Base-by-base conservation (phyloP, 2,329 filamentous ascomycete genomes). In the Alternaria hordeiaustralica region DNA sequence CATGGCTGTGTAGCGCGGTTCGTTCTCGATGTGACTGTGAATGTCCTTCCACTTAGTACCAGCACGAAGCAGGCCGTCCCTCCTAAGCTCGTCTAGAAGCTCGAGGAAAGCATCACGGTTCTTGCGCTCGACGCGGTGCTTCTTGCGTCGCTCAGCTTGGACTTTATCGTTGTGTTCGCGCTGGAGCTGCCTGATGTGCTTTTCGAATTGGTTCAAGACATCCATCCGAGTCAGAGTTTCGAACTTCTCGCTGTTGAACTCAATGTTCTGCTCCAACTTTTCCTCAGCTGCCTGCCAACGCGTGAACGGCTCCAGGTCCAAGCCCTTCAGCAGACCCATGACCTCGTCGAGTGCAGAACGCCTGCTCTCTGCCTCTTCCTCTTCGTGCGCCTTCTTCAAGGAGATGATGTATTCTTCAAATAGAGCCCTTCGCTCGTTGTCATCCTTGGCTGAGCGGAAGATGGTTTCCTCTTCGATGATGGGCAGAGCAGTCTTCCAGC, bases 401-500 rank as follows among this genome's bases (percentile, higher is more conserved):
- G 94, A 90, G 65, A 90, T 81, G 61, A 97, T 89, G 81, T 99
- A 99, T 79, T 98, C 96, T 75, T 97, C 92, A 74, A 97, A 99
- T 53, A 99, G 86, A 77, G 94, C 91, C 65, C 92, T 90, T 60
- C 94, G 90, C 83, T 98, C 96, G 61, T 88, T 87, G 72, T 99
- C 96, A 77, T 95, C 88, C 71, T 91, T 92, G 46, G 94, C 95
- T 28, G 94, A 95, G 72, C 94, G 91, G 83, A 98, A 99, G 63
- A 97, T 96, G 51, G 93, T 96, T 84, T 99, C 96, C 54, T 92
- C 92, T 81, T 98, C 93, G 66, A 99, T 93, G 68, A 97, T 96
- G 10, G 94, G 93, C 54, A 93, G 90, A 57, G 95, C 96, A 15
- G 93, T 97, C 86, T 94, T 97, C 96, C 96, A 99, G 65, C 94